Evolutionary conservation across 495 filamentous ascomycete genomes (phyloP), one percentile per base, ranked within the genome.

Genomic region (Friedmanniomyces endolithicus): DNA sequence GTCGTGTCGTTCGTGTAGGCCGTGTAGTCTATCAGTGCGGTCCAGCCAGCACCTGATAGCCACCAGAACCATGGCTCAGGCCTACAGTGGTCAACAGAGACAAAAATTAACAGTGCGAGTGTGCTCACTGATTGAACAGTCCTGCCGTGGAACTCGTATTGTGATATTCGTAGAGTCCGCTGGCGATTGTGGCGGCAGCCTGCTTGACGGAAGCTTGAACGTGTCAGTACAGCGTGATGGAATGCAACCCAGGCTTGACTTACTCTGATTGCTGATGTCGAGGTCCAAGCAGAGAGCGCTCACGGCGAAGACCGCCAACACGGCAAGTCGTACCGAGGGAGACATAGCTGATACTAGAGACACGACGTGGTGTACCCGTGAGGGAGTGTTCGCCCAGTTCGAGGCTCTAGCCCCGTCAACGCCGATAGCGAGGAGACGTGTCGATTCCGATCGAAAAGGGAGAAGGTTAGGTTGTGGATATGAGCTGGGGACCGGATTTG

Each of bases 41-140:
- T 52, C 49, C 49, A 52, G 31, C 33, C 49, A 33, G 49, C 11
- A 11, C 49, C 49, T 2, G 49, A 52, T 1, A 52, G 49, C 49
- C 49, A 52, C 49, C 49, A 52, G 49, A 39, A 52, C 49, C 49
- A 52, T 11, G 49, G 49, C 35, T 52, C 12, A 6, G 49, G 49
- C 23, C 37, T 41, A 14, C 37, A 41, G 6, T 4, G 37, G 37
- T 31, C 27, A 31, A 31, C 27, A 9, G 12, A 6, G 6, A 6
- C 6, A 6, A 41, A 6, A 4, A 6, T 2, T 19, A 4, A 41
- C 37, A 14, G 6, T 16, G 37, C 37, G 37, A 19, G 37, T 41
- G 37, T 41, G 16, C 37, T 41, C 16, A 41, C 37, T 47, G 44
- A 20, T 20, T 29, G 44, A 47, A 47, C 17, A 24, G 44, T 11